Evolutionary conservation across 75 land plant genomes (phyloP), one percentile per base, ranked within the genome.

Genomic region (Azolla pinnata): DNA sequence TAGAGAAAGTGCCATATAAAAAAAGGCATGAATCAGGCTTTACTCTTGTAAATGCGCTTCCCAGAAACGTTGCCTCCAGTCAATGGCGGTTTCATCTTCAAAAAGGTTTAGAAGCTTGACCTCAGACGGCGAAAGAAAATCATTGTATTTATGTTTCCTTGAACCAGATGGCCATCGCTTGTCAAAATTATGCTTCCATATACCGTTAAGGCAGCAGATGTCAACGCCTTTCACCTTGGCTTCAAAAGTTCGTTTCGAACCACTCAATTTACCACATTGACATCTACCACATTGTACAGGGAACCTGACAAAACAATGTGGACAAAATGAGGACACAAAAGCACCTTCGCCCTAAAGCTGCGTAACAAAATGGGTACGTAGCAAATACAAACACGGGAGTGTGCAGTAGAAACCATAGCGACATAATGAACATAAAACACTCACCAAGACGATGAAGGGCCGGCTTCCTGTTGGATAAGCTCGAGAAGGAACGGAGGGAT

Each of bases 11-110:
- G n/a, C n/a, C n/a, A n/a, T n/a, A n/a, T n/a, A 38, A 38, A 38
- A 38, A 38, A 38, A 38, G 42, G 42, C n/a, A n/a, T n/a, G n/a
- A n/a, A n/a, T n/a, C n/a, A n/a, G n/a, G n/a, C n/a, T 14, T 38
- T 38, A 38, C 42, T 38, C 42, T 38, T 38, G 42, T 14, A 38
- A 7, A 38, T 38, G 42, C 14, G 42, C 42, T 14, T 38, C 42
- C 42, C 42, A 38, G 42, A 38, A 38, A 38, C 42, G 42, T 38
- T 38, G 42, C 42, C 42, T 38, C 42, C 42, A 38, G 42, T 38
- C 42, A 14, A 38, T 38, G 10, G 14, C 7, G 14, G 42, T 14
- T 38, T 38, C 42, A 38, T 38, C 14, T 7, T 38, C 42, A 38
- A 7, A 14, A 38, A 38, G 42, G 42, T 38, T 38, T 38, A 38